Conservation (phyloP, 306 rosid genomes). For the Cicer cuneatum region DNA sequence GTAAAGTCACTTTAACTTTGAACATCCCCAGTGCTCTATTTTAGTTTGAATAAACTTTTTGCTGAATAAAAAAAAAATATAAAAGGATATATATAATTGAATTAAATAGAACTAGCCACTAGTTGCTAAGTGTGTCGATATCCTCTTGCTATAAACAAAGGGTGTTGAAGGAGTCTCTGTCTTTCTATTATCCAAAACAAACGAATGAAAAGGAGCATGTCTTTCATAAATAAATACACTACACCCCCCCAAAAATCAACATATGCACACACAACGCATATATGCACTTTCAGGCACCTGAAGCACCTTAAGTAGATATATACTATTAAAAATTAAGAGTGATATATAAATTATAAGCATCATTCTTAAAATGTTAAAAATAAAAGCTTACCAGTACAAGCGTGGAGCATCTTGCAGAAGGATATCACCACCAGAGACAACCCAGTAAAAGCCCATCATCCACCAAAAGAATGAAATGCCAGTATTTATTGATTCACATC, state of each 20-base stretch:
- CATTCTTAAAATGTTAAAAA: conserved; percentile 32
- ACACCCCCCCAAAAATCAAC: neutral
- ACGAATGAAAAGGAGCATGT: conserved; percentile 11
- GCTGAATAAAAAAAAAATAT: too few relatives aligned
- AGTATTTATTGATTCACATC: conserved; percentile 83
- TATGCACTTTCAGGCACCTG: neutral
- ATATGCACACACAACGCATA: neutral
- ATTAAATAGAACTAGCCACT: conserved; percentile 17
- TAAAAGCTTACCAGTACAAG: conserved; percentile 79
- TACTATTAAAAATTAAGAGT: conserved; percentile 16
- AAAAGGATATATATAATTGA: neutral
- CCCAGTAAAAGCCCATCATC: conserved; percentile 97
- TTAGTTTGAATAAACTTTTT: too few relatives aligned
- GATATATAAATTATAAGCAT: conserved; percentile 22
- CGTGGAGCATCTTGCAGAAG: conserved; percentile 81
- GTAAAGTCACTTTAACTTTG: too few relatives aligned
- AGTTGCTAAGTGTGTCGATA: neutral
- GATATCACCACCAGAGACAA: conserved; percentile 75
- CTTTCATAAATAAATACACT: neutral
- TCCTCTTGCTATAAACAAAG: neutral
- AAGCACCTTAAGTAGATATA: neutral
- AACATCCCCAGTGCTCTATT: too few relatives aligned
- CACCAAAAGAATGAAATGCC: conserved; percentile 93
- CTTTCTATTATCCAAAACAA: conserved; percentile 19
- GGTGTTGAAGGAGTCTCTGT: neutral